Evolutionary conservation across 1,139 yeast genomes (phyloP), one percentile per base, ranked within the genome.

Genomic region (Petasospora rhodanensis): DNA sequence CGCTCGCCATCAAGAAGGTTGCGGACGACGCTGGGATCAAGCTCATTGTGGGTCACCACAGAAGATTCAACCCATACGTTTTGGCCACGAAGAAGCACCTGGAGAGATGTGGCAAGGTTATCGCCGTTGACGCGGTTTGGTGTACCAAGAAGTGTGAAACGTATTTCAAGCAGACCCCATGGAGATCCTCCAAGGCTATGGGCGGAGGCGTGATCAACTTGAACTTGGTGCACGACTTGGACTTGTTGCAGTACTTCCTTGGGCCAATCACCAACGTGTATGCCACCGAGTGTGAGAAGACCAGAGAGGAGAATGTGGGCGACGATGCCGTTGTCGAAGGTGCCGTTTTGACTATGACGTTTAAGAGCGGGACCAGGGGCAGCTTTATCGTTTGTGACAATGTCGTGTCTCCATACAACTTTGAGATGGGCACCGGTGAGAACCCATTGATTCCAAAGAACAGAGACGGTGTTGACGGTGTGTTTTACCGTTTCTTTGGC

Each of bases 341-440:
- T 10, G 44, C 44, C 5, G 44, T 41, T 6, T 16, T 41, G 18
- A 38, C 44, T 8, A 24, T 41, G 31, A 30, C 37, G 3, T 41
- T 41, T 14, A 15, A 29, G 18, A 34, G 25, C 22, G 44, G 44
- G 1, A 34, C 43, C 4, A 32, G 44, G 14, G 46, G 46, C 6
- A 33, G 40, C 15, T 42, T 42, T 18, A 42, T 42, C 19, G 42
- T 42, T 4, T 40, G 44, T 29, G 46, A 42, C 36, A 42, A 42
- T 22, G 44, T 40, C 10, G 35, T 42, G 4, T 42, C 46, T n/a
- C 44, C 46, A 5, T 32, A 37, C 20, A 42, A 42, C 34, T 42
- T 42, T 31, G 46, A 42, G 26, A 42, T 42, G 44, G 46, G 46
- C 8, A 42, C 46, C 2, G 46, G 46, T 28, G 46, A 42, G 28